Conservation (phyloP, 768 basidiomycete genomes). For the Tubosaeta brunneosetosa region DNA sequence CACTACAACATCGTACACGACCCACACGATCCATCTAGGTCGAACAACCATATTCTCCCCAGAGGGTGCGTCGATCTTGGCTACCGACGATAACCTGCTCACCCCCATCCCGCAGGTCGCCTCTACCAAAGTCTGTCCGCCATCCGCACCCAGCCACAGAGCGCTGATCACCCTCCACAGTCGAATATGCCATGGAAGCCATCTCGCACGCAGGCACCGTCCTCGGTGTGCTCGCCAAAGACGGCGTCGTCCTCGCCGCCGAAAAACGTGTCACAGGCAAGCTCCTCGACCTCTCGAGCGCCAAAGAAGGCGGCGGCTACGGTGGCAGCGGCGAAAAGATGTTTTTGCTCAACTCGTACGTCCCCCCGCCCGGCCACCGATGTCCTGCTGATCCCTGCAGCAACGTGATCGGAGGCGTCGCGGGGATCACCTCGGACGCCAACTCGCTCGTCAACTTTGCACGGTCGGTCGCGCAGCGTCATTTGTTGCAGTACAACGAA, state of each 20-base stretch:
- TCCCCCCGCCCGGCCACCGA: background rate
- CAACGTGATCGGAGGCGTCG: slow-evolving; percentile 93
- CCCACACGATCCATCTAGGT: slow-evolving; percentile 42
- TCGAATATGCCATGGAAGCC: slow-evolving; percentile 99
- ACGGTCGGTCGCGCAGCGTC: slow-evolving; percentile 82
- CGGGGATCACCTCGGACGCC: slow-evolving; percentile 94
- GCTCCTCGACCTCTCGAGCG: slow-evolving; percentile 83
- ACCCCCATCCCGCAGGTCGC: slow-evolving; percentile 55
- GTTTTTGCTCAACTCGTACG: slow-evolving; percentile 87
- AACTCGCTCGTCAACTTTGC: slow-evolving; percentile 97
- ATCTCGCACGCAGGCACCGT: slow-evolving; percentile 96
- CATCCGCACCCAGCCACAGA: background rate
- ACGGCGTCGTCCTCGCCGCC: slow-evolving; percentile 87
- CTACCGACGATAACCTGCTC: slow-evolving; percentile 6
- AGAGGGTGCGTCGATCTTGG: slow-evolving; percentile 59
- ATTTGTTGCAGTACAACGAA: slow-evolving; percentile 89
- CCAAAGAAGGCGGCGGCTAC: slow-evolving; percentile 77
- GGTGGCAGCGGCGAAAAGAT: slow-evolving; percentile 99
- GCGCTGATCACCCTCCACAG: slow-evolving; percentile 36
- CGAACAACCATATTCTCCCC: slow-evolving; percentile 99
- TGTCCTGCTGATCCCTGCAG: slow-evolving; percentile 37
- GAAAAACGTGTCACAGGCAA: slow-evolving; percentile 99
- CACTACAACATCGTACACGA: slow-evolving; percentile 6
- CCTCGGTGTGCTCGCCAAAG: slow-evolving; percentile 85
- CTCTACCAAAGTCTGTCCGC: slow-evolving; percentile 83